Evolutionary conservation across 2,329 filamentous ascomycete species (phyloP).

Genomic region (Penicillium sp.): DNA sequence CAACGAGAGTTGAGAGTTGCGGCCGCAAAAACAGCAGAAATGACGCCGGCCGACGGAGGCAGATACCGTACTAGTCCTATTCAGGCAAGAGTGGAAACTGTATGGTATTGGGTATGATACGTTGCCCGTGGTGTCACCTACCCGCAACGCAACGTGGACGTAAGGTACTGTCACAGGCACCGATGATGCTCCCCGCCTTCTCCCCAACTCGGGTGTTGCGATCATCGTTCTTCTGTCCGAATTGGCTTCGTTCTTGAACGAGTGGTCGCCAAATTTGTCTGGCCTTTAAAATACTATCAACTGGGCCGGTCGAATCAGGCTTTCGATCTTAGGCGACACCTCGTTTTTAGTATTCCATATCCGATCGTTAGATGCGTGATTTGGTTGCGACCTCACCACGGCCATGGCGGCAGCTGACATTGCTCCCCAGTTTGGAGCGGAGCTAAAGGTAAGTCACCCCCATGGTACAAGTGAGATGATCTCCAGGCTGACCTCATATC

Average conservation of each 20-base stretch:
- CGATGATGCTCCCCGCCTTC: constrained; percentile 27
- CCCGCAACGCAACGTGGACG: constrained; percentile 8
- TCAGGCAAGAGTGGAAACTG: constrained; percentile 11
- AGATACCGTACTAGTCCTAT: constrained; percentile 12
- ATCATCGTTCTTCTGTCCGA: constrained; percentile 14
- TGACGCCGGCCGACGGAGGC: constrained; percentile 5
- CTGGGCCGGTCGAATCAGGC: background rate
- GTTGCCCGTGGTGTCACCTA: background rate
- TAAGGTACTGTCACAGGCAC: constrained; percentile 37
- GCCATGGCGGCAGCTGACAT: constrained; percentile 81
- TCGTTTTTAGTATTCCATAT: constrained; percentile 1
- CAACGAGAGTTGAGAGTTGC: background rate
- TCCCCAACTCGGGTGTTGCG: constrained; percentile 23
- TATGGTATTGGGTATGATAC: constrained; percentile 5
- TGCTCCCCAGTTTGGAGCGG: constrained; percentile 84
- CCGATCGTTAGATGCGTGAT: constrained; percentile 31
- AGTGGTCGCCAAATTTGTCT: background rate
- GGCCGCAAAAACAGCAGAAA: constrained; percentile 10
- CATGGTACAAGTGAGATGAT: background rate
- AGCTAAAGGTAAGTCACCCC: constrained; percentile 76
- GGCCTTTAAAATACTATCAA: background rate
- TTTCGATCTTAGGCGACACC: background rate
- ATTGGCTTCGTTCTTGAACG: constrained; percentile 4
- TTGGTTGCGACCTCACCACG: constrained; percentile 24
- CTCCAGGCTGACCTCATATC: background rate